Conservation (phyloP, 805 yeast species). For the Ogataea allantospora region DNA sequence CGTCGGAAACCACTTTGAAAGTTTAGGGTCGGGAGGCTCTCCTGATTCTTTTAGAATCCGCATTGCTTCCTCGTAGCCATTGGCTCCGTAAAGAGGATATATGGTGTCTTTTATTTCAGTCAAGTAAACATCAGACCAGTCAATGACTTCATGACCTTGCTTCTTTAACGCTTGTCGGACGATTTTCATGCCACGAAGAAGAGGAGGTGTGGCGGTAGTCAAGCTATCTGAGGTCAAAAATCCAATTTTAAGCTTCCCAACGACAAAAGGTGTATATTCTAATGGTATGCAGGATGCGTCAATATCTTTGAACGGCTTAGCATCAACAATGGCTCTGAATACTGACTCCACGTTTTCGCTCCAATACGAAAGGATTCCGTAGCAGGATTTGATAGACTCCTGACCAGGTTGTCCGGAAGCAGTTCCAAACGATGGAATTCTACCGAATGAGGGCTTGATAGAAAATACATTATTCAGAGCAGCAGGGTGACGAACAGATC, state of each 20-base stretch:
- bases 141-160: conserved; percentile 52
- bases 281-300: conserved; percentile 11
- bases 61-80: conserved; percentile 37
- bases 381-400: conserved; percentile 54
- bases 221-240: conserved; percentile 41
- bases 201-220: conserved; percentile 49
- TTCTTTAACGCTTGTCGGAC: conserved; percentile 32
- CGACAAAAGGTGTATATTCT: conserved; percentile 2
- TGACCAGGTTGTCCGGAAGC: conserved; percentile 45
- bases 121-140: conserved; percentile 43
- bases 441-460: conserved; percentile 46
- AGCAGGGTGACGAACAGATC: conserved; percentile 56
- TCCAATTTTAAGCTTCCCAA: conserved; percentile 40
- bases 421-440: conserved; percentile 36
- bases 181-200: conserved; percentile 42
- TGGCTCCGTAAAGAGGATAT: conserved; percentile 40
- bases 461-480: conserved; percentile 56
- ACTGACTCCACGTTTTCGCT: conserved; percentile 50
- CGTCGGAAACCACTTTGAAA: conserved; percentile 32
- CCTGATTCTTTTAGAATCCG: conserved; percentile 39
- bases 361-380: conserved; percentile 53
- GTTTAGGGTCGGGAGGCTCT: conserved; percentile 37
- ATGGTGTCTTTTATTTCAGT: conserved; percentile 44
- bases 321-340: conserved; percentile 36
- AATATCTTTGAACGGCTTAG: conserved; percentile 44